Evolutionary conservation across 441 rosid genomes (phyloP), one percentile per base, ranked within the genome.

Genomic region (Arabidopsis hybrid): DNA sequence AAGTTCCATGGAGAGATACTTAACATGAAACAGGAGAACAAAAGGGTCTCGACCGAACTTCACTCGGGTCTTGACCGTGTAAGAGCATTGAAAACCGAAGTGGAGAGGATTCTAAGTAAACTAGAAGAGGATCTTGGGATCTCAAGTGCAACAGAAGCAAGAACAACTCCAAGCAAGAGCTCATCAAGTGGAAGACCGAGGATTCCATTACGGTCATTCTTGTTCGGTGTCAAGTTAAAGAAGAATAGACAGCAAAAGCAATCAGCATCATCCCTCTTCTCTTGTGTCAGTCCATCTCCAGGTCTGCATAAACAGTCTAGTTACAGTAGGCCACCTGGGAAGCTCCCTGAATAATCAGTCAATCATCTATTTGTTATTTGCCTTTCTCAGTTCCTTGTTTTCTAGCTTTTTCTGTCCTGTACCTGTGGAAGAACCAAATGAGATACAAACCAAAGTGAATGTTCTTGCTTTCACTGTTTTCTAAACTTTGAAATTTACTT

Each of bases 21-120:
- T 17, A 91, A 91, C 91, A 93, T 95, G 99, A 90, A 89, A 76
- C 97, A 90, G 60, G 99, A 93, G 80, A 90, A 80, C 85, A 81
- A 69, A 59, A 95, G 88, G 85, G 84, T 93, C 17, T 81, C 85
- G 0, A 69, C 72, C 1, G 91, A 95, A 69, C 67, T 93, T 69
- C 81, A 82, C 14, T 68, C 83, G 0, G 91, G 96, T 18, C 79
- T 83, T 62, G 83, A 80, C 9, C 80, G 85, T 8, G 92, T 89
- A 61, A 81, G 51, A 42, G 57, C 63, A 3, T 77, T 87, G 39
- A 82, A 82, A 77, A 71, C 69, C 2, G 91, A 91, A 35, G 88
- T 82, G 1, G 96, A 88, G 84, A 83, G 60, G 50, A 76, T 76
- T 43, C 57, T 92, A 39, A 65, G 34, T 3, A 83, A 75, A 42